Evolutionary conservation across 108 stramenopile genomes (phyloP), one percentile per base, ranked within the genome.

Genomic region (Cyclotella choctawhatcheeana): DNA sequence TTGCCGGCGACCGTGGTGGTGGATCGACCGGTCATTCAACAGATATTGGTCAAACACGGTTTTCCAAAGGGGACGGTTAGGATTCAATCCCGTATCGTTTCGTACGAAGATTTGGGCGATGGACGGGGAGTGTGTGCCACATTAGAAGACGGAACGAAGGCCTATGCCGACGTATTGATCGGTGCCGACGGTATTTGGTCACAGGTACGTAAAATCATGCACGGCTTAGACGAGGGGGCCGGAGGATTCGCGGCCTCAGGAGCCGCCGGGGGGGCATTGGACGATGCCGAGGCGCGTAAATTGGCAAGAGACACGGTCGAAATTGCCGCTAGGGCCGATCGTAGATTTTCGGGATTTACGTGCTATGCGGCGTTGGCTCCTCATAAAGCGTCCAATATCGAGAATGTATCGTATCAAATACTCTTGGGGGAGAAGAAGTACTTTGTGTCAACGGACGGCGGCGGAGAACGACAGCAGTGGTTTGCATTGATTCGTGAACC

Each of bases 181-280:
- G 98, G 98, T 53, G 96, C 97, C 16, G 98, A 98, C 77, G 98
- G 98, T 31, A 96, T 98, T 67, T 98, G 98, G 98, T 91, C 89
- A 24, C 82, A 85, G 51, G 88, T 93, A 14, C 84, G 94, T 37
- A 88, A 88, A 67, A 84, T 77, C 58, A 62, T 96, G 48, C 94
- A 96, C 68, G 92, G 88, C 2, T 73, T 96, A 63, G 87, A 87
- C 47, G 86, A 88, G 24, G 91, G 89, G 26, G 94, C 94, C 26
- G 92, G 85, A 61, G 94, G 92, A 50, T 91, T 88, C 54, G 94
- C 94, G 8, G 94, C 94, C 5, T 89, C 88, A 8, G 94, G 94
- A 40, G 94, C 94, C 22, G 94, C 94, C 18, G 94, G 94, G 24
- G 94, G 94, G 14, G 94, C 94, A 31, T 56, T 96, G 44, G 84